phyloP scores from a whole-genome alignment of 352 stramenopile species.

The Phytophthora capsici region DNA sequence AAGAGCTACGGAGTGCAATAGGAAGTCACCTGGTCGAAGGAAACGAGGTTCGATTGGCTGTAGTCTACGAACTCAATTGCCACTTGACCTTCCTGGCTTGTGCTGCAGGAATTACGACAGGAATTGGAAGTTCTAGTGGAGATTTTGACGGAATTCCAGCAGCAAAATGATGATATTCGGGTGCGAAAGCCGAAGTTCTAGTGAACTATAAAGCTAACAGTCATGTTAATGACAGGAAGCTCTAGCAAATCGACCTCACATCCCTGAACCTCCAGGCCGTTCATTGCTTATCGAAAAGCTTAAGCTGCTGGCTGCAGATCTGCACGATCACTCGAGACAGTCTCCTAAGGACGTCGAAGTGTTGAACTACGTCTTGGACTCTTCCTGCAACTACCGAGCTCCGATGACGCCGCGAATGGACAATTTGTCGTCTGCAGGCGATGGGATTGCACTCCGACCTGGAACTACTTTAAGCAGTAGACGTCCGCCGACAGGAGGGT shows the following conservation, averaged over 20 bases:
- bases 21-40: constrained; percentile 70
- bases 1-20: constrained; percentile 66
- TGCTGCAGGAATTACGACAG: constrained; percentile 52
- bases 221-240: constrained; percentile 62
- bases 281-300: constrained; percentile 76
- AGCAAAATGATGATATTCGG: constrained; percentile 79
- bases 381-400: constrained; percentile 14
- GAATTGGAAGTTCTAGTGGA: constrained; percentile 71
- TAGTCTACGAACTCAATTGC: too few species aligned
- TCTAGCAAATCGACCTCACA: constrained; percentile 48
- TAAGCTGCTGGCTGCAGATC: constrained; percentile 64
- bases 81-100: background rate
- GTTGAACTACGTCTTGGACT: constrained; percentile 64
- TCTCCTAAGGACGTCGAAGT: constrained; percentile 64
- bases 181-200: constrained; percentile 30
- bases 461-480: constrained; percentile 41
- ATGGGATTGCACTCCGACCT: constrained; percentile 48
- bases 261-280: constrained; percentile 71
- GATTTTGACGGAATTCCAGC: constrained; percentile 82
- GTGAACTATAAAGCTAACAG: background rate
- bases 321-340: constrained; percentile 39
- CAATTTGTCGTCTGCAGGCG: constrained; percentile 13
- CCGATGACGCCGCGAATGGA: constrained; percentile 57
- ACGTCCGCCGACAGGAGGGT: constrained; percentile 50
- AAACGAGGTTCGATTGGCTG: constrained; percentile 51